A percentile compares a stretch with the other conserved stretches of the same genome.
Conservation (phyloP, 306 rosid species). For the Arachis stenosperma region DNA sequence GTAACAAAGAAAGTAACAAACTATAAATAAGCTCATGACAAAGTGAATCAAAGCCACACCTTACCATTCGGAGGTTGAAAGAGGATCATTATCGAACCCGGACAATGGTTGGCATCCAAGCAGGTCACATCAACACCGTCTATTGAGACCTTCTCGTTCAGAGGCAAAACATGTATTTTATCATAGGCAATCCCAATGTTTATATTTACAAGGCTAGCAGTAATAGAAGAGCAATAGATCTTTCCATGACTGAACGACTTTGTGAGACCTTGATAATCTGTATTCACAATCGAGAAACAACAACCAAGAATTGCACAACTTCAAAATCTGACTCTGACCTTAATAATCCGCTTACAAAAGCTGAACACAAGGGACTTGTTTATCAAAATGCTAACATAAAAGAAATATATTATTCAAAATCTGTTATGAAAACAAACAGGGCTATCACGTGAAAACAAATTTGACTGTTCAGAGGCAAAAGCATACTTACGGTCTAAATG, state of each 20-base stretch:
- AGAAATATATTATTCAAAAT: too few species aligned
- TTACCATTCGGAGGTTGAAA: conserved; percentile 90
- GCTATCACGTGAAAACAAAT: not conserved
- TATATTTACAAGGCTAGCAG: conserved; percentile 87
- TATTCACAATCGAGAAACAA: conserved; percentile 40
- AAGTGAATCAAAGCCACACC: conserved; percentile 66
- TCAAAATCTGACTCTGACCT: conserved; percentile 18
- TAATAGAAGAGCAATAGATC: conserved; percentile 84
- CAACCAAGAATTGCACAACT: conserved; percentile 30
- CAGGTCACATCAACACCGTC: conserved; percentile 80
- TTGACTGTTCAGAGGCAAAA: conserved; percentile 23
- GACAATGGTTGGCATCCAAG: conserved; percentile 98
- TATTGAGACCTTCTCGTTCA: conserved; percentile 69
- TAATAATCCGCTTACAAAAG: conserved; percentile 9
- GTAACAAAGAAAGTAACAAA: conserved; percentile 2
- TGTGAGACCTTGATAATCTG: conserved; percentile 98
- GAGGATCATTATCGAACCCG: conserved; percentile 84
- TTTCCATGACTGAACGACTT: conserved; percentile 88
- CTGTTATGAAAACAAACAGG: too few species aligned
- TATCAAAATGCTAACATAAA: too few species aligned
- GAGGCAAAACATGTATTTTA: conserved; percentile 73
- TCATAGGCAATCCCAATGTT: conserved; percentile 91
- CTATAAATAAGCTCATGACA: conserved; percentile 16
- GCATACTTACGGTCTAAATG: conserved; percentile 94
- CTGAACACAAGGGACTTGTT: too few species aligned